Evolutionary conservation across 441 rosid species (phyloP).

Genomic region (Metrosideros polymorpha): DNA sequence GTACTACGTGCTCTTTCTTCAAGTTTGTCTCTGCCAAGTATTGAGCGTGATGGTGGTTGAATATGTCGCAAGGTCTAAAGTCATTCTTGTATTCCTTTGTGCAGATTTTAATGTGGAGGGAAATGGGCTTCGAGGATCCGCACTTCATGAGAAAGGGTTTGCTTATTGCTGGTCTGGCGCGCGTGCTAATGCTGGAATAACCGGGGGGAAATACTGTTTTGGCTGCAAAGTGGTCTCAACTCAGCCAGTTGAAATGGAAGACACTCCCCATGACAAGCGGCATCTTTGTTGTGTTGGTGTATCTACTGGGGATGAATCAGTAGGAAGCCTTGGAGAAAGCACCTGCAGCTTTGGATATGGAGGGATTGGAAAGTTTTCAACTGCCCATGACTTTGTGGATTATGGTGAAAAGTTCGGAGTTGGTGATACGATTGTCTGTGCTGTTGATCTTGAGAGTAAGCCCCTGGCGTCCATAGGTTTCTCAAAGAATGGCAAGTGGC

Average conservation of each 20-base stretch:
- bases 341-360: constrained; percentile 18
- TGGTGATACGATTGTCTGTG: constrained; percentile 22
- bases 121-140: constrained; percentile 15
- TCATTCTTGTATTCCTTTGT: background rate
- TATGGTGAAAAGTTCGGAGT: constrained; percentile 20
- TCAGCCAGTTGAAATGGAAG: constrained; percentile 19
- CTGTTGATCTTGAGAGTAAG: constrained; percentile 24
- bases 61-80: background rate
- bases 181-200: constrained; percentile 18
- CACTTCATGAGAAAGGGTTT: constrained; percentile 15
- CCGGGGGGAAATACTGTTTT: constrained; percentile 22
- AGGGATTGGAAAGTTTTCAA: constrained; percentile 26
- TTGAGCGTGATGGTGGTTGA: accelerated
- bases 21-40: background rate
- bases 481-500: constrained; percentile 25
- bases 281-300: constrained; percentile 21
- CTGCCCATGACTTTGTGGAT: constrained; percentile 6
- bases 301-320: constrained; percentile 15
- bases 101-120: constrained; percentile 18
- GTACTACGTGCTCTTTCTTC: background rate
- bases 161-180: constrained; percentile 37
- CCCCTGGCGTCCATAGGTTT: constrained; percentile 21
- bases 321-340: constrained; percentile 24
- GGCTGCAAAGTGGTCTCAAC: constrained; percentile 7
- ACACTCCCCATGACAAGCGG: constrained; percentile 20